Conservation (phyloP, 2,329 filamentous ascomycete genomes). For the Pseudogymnoascus sp. region DNA sequence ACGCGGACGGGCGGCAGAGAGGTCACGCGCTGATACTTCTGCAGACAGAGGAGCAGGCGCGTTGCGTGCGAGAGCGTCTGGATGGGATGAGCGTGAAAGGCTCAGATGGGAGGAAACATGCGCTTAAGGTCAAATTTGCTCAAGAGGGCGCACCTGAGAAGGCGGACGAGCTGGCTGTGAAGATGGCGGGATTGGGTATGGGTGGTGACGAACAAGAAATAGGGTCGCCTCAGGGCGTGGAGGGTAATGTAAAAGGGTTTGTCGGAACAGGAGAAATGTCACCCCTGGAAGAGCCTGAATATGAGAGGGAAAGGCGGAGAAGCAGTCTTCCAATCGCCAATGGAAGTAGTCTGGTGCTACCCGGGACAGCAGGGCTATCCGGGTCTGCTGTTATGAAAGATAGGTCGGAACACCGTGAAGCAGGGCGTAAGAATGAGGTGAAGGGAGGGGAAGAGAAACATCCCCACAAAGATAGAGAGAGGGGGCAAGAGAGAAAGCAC, state of each 20-base stretch:
- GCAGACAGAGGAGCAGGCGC: not conserved
- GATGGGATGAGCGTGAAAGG: constrained; percentile 4
- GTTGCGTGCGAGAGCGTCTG: not conserved
- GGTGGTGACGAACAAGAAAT: not conserved
- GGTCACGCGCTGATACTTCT: constrained; percentile 1
- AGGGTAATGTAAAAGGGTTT: not conserved
- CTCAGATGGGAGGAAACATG: not conserved
- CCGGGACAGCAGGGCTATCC: not conserved
- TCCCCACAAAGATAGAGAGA: not conserved
- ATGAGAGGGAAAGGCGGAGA: not conserved
- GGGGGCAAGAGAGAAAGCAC: not conserved
- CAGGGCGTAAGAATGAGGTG: not conserved
- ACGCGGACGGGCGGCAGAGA: not conserved
- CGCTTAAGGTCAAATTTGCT: constrained; percentile 2
- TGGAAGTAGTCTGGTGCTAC: not conserved
- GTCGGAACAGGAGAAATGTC: not conserved
- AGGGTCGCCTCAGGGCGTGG: not conserved
- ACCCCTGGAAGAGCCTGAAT: not conserved
- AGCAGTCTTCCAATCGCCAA: not conserved
- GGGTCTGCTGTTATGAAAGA: not conserved
- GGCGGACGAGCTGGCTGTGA: not conserved
- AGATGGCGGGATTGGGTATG: not conserved
- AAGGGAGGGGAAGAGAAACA: not conserved
- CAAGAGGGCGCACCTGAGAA: not conserved
- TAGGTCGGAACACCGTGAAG: not conserved